Evolutionary conservation across 148 eudicot species (phyloP), one percentile per base, ranked within the genome.

Genomic region (Rhododendron williamsianum): DNA sequence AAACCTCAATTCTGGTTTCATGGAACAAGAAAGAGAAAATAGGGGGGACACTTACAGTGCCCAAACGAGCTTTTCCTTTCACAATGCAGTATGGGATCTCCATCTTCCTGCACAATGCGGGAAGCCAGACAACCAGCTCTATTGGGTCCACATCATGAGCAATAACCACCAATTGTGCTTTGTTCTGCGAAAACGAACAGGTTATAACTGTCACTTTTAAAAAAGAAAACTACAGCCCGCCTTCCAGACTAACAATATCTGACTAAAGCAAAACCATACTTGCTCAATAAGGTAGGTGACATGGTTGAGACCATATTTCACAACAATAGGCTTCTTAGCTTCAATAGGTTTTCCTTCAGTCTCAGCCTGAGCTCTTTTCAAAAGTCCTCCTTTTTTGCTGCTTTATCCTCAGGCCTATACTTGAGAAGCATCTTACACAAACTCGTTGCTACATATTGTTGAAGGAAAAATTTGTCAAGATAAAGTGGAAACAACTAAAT

Each of bases 141-240:
- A 94, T 96, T 4, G 98, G 98, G 89, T 96, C 98, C 18, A 96
- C 98, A 86, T 96, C 98, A 85, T 94, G 98, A 76, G 98, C 98
- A 85, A 96, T 96, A 51, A 96, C 95, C 25, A 96, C 98, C 89
- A 96, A 80, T 81, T 96, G 98, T 27, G 98, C 98, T 85, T 96
- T 94, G 84, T 94, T 93, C 98, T 95, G 94, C 56, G 87, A 49
- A 23, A 86, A 71, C 8, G 5, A 4, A 38, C 25, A n/a, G 30
- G 41, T 73, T 6, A 58, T 38, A 9, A 1, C 36, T 48, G 23
- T 11, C 11, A 41, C 11, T 60, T 36, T 0, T 23, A 60, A 18
- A 38, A 41, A 60, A 6, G 1, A 33, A 33, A 33, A 18, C 49
- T 9, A 36, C 49, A 27, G 19, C 43, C 5, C 4, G 38, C 12